phyloP scores from a whole-genome alignment of 2,329 filamentous ascomycete genomes.

The Xylaria sp. region DNA sequence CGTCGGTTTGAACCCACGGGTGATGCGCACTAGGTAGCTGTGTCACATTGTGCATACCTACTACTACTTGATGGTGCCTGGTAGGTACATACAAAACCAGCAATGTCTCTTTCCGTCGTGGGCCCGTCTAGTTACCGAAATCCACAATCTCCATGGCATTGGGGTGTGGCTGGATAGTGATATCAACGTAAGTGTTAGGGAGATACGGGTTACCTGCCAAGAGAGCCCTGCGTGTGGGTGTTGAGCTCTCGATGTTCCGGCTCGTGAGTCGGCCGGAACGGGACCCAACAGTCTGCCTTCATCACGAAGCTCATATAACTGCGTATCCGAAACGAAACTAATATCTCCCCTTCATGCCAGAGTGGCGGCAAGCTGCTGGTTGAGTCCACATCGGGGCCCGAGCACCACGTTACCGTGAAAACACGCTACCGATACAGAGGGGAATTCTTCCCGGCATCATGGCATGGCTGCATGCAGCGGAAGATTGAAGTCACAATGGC shows the following conservation, averaged over 20 bases:
- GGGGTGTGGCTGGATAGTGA: neutral
- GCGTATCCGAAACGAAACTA: neutral
- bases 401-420: neutral
- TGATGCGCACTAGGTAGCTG: neutral
- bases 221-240: neutral
- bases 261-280: conserved; percentile 1
- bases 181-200: neutral
- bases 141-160: neutral
- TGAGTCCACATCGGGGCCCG: neutral
- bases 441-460: neutral
- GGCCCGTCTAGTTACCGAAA: neutral
- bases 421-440: neutral
- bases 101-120: conserved; percentile 3
- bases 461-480: conserved; percentile 3
- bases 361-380: neutral
- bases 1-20: conserved; percentile 1
- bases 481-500: conserved; percentile 10
- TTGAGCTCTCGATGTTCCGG: neutral
- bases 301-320: neutral
- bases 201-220: neutral
- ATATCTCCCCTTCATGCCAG: neutral
- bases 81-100: neutral
- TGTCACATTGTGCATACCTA: conserved; percentile 2
- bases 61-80: neutral
- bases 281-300: neutral